Conservation (phyloP, 176 grass and related monocot genomes). For the Rhynchospora tenuis region DNA sequence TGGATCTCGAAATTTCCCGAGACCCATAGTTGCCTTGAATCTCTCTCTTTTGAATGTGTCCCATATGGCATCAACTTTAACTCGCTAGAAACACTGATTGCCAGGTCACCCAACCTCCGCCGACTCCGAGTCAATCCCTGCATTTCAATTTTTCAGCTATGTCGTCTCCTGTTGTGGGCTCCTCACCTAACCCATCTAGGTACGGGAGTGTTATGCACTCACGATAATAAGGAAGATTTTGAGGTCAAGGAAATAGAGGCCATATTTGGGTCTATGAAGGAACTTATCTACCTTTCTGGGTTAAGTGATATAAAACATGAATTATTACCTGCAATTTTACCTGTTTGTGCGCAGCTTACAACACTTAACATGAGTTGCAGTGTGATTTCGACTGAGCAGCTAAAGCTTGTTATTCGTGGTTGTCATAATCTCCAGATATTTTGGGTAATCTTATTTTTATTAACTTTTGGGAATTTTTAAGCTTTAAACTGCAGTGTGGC, state of each 20-base stretch:
- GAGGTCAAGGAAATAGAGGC: slow-evolving; percentile 30
- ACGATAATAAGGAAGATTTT: slow-evolving; percentile 29
- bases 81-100: slow-evolving; percentile 56
- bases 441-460: slow-evolving; percentile 41
- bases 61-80: slow-evolving; percentile 31
- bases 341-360: slow-evolving; percentile 40
- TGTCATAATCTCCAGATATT: slow-evolving; percentile 77
- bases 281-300: slow-evolving; percentile 72
- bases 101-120: slow-evolving; percentile 56
- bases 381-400: slow-evolving; percentile 46
- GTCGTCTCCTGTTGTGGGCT: slow-evolving; percentile 53
- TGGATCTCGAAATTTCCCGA: slow-evolving; percentile 67
- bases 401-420: slow-evolving; percentile 39
- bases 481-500: neutral
- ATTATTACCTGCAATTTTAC: slow-evolving; percentile 51
- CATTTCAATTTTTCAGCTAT: slow-evolving; percentile 63
- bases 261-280: slow-evolving; percentile 33
- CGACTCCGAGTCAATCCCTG: slow-evolving; percentile 66
- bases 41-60: slow-evolving; percentile 79
- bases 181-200: slow-evolving; percentile 65
- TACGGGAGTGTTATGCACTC: slow-evolving; percentile 56
- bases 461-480: neutral
- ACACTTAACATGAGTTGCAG: slow-evolving; percentile 73
- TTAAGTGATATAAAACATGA: slow-evolving; percentile 59
- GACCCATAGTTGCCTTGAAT: slow-evolving; percentile 41